Evolutionary conservation across 164 flowering plant genomes (phyloP).

Genomic region (Berberis thunbergii): DNA sequence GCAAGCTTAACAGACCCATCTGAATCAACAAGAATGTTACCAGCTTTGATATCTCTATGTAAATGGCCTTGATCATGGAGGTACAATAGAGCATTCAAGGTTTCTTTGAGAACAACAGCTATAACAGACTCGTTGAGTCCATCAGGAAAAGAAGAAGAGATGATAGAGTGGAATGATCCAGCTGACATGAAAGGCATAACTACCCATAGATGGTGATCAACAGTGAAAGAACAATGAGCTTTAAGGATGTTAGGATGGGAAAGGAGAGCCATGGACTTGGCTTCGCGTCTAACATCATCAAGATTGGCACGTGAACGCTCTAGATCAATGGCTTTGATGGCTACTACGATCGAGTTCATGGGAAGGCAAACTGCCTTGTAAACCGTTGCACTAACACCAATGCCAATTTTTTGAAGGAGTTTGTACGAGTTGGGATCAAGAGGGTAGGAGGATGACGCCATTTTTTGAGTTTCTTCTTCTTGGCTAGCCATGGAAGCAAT

Average conservation of each 20-base stretch:
- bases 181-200: constrained; percentile 91
- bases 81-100: constrained; percentile 54
- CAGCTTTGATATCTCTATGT: constrained; percentile 77
- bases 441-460: constrained; percentile 30
- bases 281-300: constrained; percentile 44
- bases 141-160: constrained; percentile 45
- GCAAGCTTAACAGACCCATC: constrained; percentile 59
- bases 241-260: constrained; percentile 77
- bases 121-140: constrained; percentile 61
- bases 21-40: constrained; percentile 60
- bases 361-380: constrained; percentile 69
- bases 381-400: constrained; percentile 55
- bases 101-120: constrained; percentile 52
- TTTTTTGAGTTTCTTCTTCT: constrained; percentile 12
- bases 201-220: constrained; percentile 64
- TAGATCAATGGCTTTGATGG: constrained; percentile 72
- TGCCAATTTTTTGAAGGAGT: constrained; percentile 51
- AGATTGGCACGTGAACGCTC: constrained; percentile 41
- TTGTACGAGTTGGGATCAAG: constrained; percentile 41
- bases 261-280: constrained; percentile 58
- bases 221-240: constrained; percentile 73
- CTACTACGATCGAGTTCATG: constrained; percentile 36
- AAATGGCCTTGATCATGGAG: constrained; percentile 75
- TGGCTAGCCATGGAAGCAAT: constrained; percentile 18
- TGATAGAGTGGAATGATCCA: constrained; percentile 74